Percentiles rank a stretch among this genome's conserved stretches.
Evolutionary conservation across 441 rosid genomes (phyloP).

Genomic region (Mallotus repandus): DNA sequence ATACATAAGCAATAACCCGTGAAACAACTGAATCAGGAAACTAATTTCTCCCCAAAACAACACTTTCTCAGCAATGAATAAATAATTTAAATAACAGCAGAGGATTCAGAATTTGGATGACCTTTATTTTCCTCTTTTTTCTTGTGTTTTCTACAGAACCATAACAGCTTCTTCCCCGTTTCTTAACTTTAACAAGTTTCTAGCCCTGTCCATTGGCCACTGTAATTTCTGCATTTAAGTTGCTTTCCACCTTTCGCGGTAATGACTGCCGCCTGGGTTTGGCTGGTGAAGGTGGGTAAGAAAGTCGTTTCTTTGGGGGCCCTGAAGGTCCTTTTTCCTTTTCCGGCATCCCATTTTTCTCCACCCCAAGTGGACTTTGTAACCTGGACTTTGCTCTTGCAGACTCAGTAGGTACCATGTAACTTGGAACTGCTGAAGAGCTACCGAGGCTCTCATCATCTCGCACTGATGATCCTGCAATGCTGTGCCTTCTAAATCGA

Average conservation of each 20-base stretch:
- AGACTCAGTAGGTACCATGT: slow-evolving; percentile 76
- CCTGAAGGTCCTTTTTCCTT: slow-evolving; percentile 38
- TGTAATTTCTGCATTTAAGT: slow-evolving; percentile 35
- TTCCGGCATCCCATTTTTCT: slow-evolving; percentile 36
- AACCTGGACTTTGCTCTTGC: slow-evolving; percentile 74
- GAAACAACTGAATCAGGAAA: background rate
- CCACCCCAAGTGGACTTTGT: slow-evolving; percentile 53
- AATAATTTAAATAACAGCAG: slow-evolving; percentile 13
- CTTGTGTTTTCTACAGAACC: too few relatives aligned
- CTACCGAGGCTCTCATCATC: slow-evolving; percentile 81
- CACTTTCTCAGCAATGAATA: slow-evolving; percentile 20
- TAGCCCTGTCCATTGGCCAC: slow-evolving; percentile 36
- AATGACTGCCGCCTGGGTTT: slow-evolving; percentile 63
- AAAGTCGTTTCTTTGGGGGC: slow-evolving; percentile 62
- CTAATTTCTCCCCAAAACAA: slow-evolving; percentile 21
- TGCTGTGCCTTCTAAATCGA: slow-evolving; percentile 49
- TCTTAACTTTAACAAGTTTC: slow-evolving; percentile 6
- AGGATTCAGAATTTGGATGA: background rate
- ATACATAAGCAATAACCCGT: slow-evolving; percentile 5
- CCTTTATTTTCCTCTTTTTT: too few relatives aligned
- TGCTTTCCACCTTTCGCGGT: slow-evolving; percentile 64
- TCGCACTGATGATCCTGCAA: slow-evolving; percentile 52
- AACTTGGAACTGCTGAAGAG: slow-evolving; percentile 63
- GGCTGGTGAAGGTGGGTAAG: slow-evolving; percentile 60
- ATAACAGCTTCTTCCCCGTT: background rate